phyloP scores from a whole-genome alignment of 306 rosid species.

The Begonia peltatifolia region DNA sequence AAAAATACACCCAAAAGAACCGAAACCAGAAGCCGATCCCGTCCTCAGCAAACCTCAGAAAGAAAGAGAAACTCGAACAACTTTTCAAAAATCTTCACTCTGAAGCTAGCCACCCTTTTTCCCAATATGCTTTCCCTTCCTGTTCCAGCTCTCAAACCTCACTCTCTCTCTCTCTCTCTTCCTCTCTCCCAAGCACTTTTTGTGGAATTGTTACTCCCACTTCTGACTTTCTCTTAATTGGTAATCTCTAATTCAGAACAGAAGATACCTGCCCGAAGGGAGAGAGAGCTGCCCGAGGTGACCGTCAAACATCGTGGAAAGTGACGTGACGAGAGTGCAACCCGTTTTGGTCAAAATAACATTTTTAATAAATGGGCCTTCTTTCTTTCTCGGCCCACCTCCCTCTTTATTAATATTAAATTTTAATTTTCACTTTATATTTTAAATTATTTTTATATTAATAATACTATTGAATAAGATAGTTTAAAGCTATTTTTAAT shows the following conservation, averaged over 20 bases:
- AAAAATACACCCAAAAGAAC: slow-evolving; percentile 15
- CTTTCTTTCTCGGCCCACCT: too few relatives aligned
- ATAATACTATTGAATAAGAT: too few relatives aligned
- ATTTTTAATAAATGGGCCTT: too few relatives aligned
- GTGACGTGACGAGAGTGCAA: slow-evolving; percentile 61
- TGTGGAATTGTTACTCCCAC: slow-evolving; percentile 21
- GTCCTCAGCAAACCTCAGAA: slow-evolving; percentile 10
- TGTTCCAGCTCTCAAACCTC: slow-evolving; percentile 6
- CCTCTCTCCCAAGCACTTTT: slow-evolving; percentile 18
- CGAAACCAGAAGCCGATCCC: slow-evolving; percentile 45
- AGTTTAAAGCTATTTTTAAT: too few relatives aligned
- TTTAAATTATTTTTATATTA: too few relatives aligned
- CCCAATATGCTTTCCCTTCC: slow-evolving; percentile 13
- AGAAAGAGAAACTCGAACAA: slow-evolving; percentile 14
- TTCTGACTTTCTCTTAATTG: slow-evolving; percentile 4
- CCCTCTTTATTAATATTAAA: too few relatives aligned
- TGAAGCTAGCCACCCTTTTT: slow-evolving; percentile 8
- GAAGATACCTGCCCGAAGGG: slow-evolving; percentile 29
- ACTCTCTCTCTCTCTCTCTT: slow-evolving; percentile 11
- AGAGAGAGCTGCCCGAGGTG: slow-evolving; percentile 62
- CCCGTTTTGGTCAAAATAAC: not conserved
- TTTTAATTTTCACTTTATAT: too few relatives aligned
- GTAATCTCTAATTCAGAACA: slow-evolving; percentile 28
- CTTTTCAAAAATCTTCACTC: slow-evolving; percentile 12
- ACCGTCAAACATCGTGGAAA: slow-evolving; percentile 73